These are phyloP conservation scores for Pittosporum tobira DNA, from an alignment of 129 eudicot species.

Conservation along the genomic window DNA sequence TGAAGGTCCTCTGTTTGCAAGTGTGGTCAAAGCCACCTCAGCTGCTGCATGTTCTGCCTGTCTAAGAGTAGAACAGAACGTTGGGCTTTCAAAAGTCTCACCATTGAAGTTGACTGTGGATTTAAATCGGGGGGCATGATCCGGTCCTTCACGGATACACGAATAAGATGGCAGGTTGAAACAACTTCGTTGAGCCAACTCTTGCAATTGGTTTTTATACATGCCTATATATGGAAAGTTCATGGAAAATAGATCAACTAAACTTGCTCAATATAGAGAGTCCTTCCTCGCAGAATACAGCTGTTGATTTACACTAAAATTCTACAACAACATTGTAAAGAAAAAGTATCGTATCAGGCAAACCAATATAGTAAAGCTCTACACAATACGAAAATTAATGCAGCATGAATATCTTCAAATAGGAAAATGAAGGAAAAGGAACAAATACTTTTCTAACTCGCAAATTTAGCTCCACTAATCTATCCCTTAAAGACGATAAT, in stretches of 20 bases:
- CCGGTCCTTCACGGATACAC: constrained; percentile 25
- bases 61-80: constrained; percentile 22
- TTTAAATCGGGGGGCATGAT: constrained; percentile 25
- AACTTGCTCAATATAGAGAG: neutral
- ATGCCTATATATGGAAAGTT: neutral
- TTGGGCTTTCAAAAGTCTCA: constrained; percentile 23
- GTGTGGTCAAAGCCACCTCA: constrained; percentile 23
- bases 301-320: neutral
- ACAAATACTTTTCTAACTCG: too few relatives aligned
- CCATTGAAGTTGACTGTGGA: constrained; percentile 21
- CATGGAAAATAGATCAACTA: neutral
- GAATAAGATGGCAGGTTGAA: constrained; percentile 26
- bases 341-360: neutral
- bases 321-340: neutral
- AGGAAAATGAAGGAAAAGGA: too few relatives aligned
- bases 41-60: constrained; percentile 27
- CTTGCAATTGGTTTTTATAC: constrained; percentile 27
- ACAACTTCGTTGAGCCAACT: constrained; percentile 27
- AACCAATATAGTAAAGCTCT: neutral
- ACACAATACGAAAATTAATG: neutral
- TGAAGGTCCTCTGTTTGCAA: constrained; percentile 24
- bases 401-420: neutral
- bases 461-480: too few relatives aligned
- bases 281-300: neutral
- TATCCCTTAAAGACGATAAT: too few relatives aligned